Evolutionary conservation across 257 asterid genomes (phyloP).

Genomic region (Perilla frutescens): DNA sequence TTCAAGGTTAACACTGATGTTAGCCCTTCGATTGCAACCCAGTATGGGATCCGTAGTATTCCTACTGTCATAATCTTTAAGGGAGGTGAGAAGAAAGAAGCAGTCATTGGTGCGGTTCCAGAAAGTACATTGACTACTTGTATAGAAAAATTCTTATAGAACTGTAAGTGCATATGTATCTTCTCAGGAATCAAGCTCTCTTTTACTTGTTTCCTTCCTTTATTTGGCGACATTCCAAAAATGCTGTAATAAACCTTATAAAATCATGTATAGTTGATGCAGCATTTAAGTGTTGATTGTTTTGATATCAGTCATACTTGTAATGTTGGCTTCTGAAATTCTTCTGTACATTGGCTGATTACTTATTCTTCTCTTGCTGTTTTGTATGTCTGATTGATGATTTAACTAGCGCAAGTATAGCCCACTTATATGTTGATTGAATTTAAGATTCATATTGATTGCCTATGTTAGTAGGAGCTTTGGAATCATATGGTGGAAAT

Average conservation of each 20-base stretch:
- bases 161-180: constrained; percentile 38
- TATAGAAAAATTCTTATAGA: constrained; percentile 84
- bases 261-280: constrained; percentile 65
- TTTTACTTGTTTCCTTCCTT: constrained; percentile 29
- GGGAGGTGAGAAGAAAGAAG: constrained; percentile 88
- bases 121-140: constrained; percentile 66
- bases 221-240: constrained; percentile 31
- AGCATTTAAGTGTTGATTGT: constrained; percentile 37
- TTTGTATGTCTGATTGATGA: no score
- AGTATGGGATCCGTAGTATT: constrained; percentile 90
- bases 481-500: no score
- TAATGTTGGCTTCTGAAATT: constrained; percentile 27
- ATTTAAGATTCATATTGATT: no score
- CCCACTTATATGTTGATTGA: no score
- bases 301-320: constrained; percentile 20
- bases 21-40: constrained; percentile 72
- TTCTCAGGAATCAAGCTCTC: constrained; percentile 32
- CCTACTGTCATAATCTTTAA: constrained; percentile 89
- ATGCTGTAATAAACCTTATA: constrained; percentile 41
- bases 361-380: no score
- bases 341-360: background rate
- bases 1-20: constrained; percentile 92
- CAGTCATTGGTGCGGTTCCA: constrained; percentile 92
- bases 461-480: no score
- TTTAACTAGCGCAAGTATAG: no score